phyloP scores from a whole-genome alignment of 768 basidiomycete species.

The Trichaptum fuscoviolaceum region DNA sequence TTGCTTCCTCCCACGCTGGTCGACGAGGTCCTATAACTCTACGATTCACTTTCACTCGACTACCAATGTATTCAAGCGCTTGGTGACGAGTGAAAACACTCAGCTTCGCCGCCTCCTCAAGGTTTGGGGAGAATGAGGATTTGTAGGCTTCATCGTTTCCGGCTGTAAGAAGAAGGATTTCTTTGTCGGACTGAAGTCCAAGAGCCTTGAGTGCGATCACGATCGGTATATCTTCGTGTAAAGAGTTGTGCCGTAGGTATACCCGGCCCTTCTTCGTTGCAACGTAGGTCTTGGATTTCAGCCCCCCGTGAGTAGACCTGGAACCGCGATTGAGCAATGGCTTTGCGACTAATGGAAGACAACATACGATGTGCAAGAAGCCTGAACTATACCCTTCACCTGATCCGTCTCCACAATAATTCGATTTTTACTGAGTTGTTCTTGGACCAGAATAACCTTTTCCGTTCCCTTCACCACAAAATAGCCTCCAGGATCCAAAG shows the following conservation, averaged over 20 bases:
- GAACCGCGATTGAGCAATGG: slow-evolving; percentile 10
- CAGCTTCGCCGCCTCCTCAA: slow-evolving; percentile 93
- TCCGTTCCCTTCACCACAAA: slow-evolving; percentile 99
- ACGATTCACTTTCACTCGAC: slow-evolving; percentile 84
- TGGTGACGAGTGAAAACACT: slow-evolving; percentile 89
- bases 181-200: slow-evolving; percentile 95
- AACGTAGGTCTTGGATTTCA: slow-evolving; percentile 98
- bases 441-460: slow-evolving; percentile 98
- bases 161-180: slow-evolving; percentile 90
- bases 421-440: slow-evolving; percentile 97
- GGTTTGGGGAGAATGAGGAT: slow-evolving; percentile 78
- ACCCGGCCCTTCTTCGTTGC: slow-evolving; percentile 92
- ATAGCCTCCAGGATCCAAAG: slow-evolving; percentile 98
- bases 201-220: slow-evolving; percentile 95
- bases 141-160: slow-evolving; percentile 89
- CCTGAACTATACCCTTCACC: slow-evolving; percentile 86
- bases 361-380: slow-evolving; percentile 92
- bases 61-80: slow-evolving; percentile 91
- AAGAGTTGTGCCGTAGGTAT: slow-evolving; percentile 95
- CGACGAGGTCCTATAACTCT: slow-evolving; percentile 75
- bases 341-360: slow-evolving; percentile 4
- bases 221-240: slow-evolving; percentile 95
- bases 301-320: slow-evolving; percentile 75
- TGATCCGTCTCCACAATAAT: slow-evolving; percentile 97
- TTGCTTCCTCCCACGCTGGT: slow-evolving; percentile 89